Conservation (phyloP, 768 basidiomycete genomes). For the Rhodocollybia butyracea region DNA sequence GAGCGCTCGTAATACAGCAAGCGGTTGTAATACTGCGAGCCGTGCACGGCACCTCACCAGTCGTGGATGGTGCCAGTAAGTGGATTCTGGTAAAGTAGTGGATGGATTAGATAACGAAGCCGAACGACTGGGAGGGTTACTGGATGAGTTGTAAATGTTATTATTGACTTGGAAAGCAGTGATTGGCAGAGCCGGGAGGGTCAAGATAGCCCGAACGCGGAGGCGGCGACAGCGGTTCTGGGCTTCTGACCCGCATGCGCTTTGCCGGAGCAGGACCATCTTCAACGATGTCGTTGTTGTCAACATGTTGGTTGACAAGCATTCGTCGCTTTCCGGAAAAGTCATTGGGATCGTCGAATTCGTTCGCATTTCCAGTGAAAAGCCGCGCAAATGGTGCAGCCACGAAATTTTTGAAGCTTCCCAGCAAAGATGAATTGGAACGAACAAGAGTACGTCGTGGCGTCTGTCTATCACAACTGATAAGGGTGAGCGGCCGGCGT, state of each 20-base stretch:
- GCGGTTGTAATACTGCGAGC: too few relatives aligned
- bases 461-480: too few relatives aligned
- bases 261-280: conserved; percentile 38
- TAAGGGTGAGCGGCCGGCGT: too few relatives aligned
- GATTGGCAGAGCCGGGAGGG: conserved; percentile 47
- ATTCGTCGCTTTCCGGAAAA: conserved; percentile 56
- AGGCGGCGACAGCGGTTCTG: conserved; percentile 26
- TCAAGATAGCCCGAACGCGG: conserved; percentile 43
- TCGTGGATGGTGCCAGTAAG: too few relatives aligned
- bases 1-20: too few relatives aligned
- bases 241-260: conserved; percentile 52
- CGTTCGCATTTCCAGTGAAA: conserved; percentile 47
- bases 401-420: conserved; percentile 63
- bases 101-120: conserved; percentile 21
- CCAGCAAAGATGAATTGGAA: conserved; percentile 56
- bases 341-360: conserved; percentile 41
- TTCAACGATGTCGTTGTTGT: conserved; percentile 28
- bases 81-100: conserved; percentile 24
- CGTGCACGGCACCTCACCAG: too few relatives aligned
- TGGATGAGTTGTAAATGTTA: conserved; percentile 14
- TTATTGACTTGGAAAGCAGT: conserved; percentile 32
- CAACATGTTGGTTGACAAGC: conserved; percentile 23
- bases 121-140: conserved; percentile 21
- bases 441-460: conserved; percentile 42
- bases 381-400: conserved; percentile 59